Base-by-base conservation (phyloP, 2,329 filamentous ascomycete species). In the Neurospora crassa region DNA sequence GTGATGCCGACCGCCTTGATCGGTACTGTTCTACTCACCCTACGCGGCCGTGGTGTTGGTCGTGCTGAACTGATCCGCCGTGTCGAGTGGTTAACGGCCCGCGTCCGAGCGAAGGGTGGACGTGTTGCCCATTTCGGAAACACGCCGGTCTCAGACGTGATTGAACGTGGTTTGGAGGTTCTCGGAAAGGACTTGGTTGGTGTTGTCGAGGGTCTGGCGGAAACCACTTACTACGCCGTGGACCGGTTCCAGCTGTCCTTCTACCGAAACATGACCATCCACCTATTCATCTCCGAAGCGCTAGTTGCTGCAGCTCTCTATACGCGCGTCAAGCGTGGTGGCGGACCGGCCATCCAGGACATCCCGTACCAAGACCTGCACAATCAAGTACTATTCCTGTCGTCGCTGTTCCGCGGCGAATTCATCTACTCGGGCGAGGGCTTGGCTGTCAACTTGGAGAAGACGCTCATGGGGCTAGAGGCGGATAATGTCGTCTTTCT, bases 201-300 rank as follows among this genome's bases (percentile, higher is more conserved):
- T 5, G 84, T 90, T 5, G 86, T 97, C 0, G 87, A 90, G 45
- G 93, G 91, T 0, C 83, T 99, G 5, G 91, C 92, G 0, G 96
- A 99, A 79, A 92, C 93, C 20, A 98, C 96, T 0, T 98, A 93
- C 81, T 97, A 93, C 77, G 96, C 96, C 5, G 94, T 97, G 47
- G 96, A 99, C 80, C 88, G 94, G 70, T 99, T 99, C 83, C 96
- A 99, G 79, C 87, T 99, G 11, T 97, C 94, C 0, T 99, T 99
- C 81, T 99, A 99, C 82, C 91, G 96, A 69, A 99, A 99, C 81
- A 98, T 98, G 96, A 97, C 95, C 0, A 99, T 99, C 73, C 96
- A 99, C 79, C 87, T 99, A 5, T 99, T 99, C 80, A 96, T 99
- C 71, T 91, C 93, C 2, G 94, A 98, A 79, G 92, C 95, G 0